Conservation (phyloP, 2,329 filamentous ascomycete species). For the Blastomyces parvus region DNA sequence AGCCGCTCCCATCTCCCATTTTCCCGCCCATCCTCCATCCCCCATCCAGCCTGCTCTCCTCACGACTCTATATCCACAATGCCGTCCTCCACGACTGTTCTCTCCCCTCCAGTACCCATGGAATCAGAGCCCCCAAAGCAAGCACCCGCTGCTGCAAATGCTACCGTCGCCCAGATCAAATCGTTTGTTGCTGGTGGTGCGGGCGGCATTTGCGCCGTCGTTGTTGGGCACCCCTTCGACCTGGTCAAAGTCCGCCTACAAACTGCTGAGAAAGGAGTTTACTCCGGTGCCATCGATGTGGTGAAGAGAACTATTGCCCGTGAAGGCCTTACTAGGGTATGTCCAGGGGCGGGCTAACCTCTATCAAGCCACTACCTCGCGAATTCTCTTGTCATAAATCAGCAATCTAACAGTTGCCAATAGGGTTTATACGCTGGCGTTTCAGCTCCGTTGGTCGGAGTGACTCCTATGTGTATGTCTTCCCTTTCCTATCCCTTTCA, state of each 20-base stretch:
- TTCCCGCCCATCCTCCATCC: slow-evolving; percentile 3
- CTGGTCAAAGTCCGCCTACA: slow-evolving; percentile 95
- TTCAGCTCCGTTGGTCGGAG: slow-evolving; percentile 83
- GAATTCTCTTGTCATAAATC: neutral
- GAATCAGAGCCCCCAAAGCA: slow-evolving; percentile 24
- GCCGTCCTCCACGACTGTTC: slow-evolving; percentile 24
- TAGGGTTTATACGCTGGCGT: slow-evolving; percentile 93
- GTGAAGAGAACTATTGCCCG: slow-evolving; percentile 78
- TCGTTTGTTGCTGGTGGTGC: slow-evolving; percentile 85
- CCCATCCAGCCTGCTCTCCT: neutral
- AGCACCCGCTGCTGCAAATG: slow-evolving; percentile 26
- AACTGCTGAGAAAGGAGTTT: slow-evolving; percentile 89
- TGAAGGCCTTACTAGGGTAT: slow-evolving; percentile 61
- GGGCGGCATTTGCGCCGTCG: slow-evolving; percentile 83
- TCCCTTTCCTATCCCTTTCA: slow-evolving; percentile 10
- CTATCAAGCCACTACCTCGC: neutral
- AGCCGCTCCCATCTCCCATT: slow-evolving; percentile 1
- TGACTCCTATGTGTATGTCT: slow-evolving; percentile 94
- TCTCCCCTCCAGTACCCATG: slow-evolving; percentile 22
- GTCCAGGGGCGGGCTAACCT: neutral
- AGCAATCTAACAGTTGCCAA: slow-evolving; percentile 16
- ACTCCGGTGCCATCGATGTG: slow-evolving; percentile 82
- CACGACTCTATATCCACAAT: slow-evolving; percentile 18
- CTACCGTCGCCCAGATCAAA: slow-evolving; percentile 56
- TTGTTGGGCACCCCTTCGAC: slow-evolving; percentile 95